Evolutionary conservation across 106 monocot species (phyloP), one percentile per base, ranked within the genome.

Genomic region (Posidonia australis): DNA sequence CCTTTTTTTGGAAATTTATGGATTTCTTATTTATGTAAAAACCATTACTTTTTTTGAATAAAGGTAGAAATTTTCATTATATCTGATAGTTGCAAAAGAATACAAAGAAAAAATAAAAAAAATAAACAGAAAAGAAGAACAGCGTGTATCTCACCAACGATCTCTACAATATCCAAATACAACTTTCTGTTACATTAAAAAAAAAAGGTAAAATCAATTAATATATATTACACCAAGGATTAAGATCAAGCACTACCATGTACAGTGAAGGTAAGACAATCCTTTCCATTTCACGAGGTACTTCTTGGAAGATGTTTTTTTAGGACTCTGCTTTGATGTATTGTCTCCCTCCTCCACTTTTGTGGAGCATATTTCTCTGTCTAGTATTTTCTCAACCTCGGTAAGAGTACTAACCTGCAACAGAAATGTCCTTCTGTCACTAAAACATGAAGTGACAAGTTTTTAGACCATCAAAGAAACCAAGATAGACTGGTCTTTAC

Each of bases 221-320:
- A 4, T 4, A 36, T 2, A 2, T 36, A 4, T 36, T 36, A 57
- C 13, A 16, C 5, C 3, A 57, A 16, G 26, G 57, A 28, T 53
- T 53, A 57, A 57, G 26, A 26, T 14, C 10, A 57, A 57, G n/a
- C 69, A 64, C 6, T 84, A 98, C 96, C 96, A 90, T 47, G 78
- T 67, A 64, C 96, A 87, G 54, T 98, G 96, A 74, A 98, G 79
- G 66, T 87, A 78, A 10, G 96, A 90, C 57, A 98, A 55, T 31
- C 90, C 90, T 69, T 98, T 98, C 96, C 96, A 98, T 66, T 98
- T 98, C 29, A 98, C 87, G 64, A 98, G 87, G 74, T 90, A 98
- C 27, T 87, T 76, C 18, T 83, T 86, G 16, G 20, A 68, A 67
- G 43, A 63, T 67, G 73, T 74, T 32, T 70, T 74, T 53, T 84